A percentile compares a stretch with the other conserved stretches of the same genome.
phyloP scores from a whole-genome alignment of 1,284 basidiomycete species.

The Fomitiporia mediterranea region DNA sequence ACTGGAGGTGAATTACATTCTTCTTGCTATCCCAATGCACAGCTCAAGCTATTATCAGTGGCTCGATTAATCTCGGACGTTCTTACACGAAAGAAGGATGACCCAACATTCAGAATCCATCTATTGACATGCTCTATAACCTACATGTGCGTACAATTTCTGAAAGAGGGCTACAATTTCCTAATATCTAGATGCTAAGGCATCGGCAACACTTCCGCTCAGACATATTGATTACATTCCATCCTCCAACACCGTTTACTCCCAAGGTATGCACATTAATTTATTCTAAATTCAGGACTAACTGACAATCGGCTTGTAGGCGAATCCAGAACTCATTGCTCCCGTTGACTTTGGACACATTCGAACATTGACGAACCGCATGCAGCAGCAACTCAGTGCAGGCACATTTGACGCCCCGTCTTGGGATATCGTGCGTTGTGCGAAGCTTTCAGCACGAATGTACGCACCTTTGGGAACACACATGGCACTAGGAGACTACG shows the following conservation, averaged over 20 bases:
- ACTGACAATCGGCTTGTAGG: conserved; percentile 33
- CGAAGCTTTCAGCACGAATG: conserved; percentile 71
- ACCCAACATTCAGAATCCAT: conserved; percentile 66
- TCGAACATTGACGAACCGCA: conserved; percentile 53
- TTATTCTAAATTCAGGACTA: conserved; percentile 9
- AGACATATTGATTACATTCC: conserved; percentile 81
- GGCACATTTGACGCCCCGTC: conserved; percentile 79
- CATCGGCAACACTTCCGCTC: conserved; percentile 77
- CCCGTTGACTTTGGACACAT: conserved; percentile 61
- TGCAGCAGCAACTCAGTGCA: conserved; percentile 65
- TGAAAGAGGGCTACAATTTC: conserved; percentile 6
- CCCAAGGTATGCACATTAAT: conserved; percentile 46
- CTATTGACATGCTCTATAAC: conserved; percentile 78
- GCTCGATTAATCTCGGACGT: conserved; percentile 77
- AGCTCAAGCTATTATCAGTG: conserved; percentile 38
- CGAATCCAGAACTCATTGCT: conserved; percentile 64
- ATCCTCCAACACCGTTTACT: conserved; percentile 63
- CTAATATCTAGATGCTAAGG: conserved; percentile 37
- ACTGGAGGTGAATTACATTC: conserved; percentile 56
- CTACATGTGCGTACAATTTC: conserved; percentile 53
- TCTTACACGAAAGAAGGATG: conserved; percentile 61
- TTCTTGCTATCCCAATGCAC: conserved; percentile 4
- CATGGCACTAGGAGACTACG: conserved; percentile 77
- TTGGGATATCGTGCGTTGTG: conserved; percentile 70
- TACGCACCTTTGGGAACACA: conserved; percentile 80